Conservation (phyloP, 495 filamentous ascomycete species). For the Penicillium simplicissimum region DNA sequence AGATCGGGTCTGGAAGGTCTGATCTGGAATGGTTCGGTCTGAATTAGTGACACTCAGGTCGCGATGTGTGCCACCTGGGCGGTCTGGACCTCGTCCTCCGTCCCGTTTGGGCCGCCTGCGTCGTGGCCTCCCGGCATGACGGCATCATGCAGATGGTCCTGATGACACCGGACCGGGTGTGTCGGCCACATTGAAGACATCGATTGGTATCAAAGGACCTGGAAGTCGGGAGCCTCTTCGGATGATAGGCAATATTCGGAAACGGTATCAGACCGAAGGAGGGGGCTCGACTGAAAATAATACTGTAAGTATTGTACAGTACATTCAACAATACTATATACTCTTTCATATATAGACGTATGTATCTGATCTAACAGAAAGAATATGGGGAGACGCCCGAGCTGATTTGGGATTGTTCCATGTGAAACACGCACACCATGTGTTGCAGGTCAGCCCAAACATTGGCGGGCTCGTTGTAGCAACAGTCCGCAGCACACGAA, state of each 20-base stretch:
- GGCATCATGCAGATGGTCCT: constrained; percentile 10
- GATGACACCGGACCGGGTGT: neutral
- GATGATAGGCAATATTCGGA: neutral
- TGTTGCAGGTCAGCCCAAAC: no score
- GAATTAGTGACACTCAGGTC: neutral
- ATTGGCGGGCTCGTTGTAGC: no score
- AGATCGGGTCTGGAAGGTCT: neutral
- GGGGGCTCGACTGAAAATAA: no score
- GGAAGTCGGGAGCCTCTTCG: neutral
- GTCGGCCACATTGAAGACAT: neutral
- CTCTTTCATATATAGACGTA: no score
- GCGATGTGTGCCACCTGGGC: neutral
- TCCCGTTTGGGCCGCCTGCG: constrained; percentile 18
- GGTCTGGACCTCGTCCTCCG: neutral
- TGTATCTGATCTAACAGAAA: neutral
- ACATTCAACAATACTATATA: neutral
- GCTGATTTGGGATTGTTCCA: neutral
- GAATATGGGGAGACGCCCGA: neutral
- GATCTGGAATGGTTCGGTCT: neutral
- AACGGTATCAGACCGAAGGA: neutral
- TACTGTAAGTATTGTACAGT: no score
- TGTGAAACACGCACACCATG: no score
- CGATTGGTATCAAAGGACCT: neutral
- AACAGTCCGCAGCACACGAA: no score
- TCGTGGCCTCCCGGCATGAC: constrained; percentile 14